Evolutionary conservation across 768 basidiomycete species (phyloP).

Genomic region (Tricholoma flavovirens): DNA sequence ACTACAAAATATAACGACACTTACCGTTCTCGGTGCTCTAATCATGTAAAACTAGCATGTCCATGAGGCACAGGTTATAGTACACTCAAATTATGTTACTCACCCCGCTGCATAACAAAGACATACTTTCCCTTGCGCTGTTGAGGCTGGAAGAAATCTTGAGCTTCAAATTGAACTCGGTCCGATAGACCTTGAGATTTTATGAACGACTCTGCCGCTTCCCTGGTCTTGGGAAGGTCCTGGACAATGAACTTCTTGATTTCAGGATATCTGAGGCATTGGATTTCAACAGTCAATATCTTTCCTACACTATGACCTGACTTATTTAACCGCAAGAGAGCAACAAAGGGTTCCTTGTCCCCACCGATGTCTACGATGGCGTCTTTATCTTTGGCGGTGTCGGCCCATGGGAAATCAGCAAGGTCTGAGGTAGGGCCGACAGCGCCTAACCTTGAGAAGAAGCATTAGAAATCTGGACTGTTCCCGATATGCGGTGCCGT

Average conservation of each 20-base stretch:
- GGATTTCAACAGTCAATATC: not conserved
- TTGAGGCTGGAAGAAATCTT: conserved; percentile 37
- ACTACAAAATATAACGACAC: not conserved
- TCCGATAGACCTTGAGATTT: conserved; percentile 26
- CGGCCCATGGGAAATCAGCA: conserved; percentile 34
- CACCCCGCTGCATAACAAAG: conserved; percentile 34
- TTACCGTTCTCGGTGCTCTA: conserved; percentile 31
- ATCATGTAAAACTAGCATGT: conserved; percentile 29
- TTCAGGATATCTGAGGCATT: conserved; percentile 24
- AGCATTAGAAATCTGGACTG: not conserved
- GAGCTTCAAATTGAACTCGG: conserved; percentile 31
- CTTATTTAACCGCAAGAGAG: conserved; percentile 31
- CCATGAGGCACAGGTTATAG: not conserved
- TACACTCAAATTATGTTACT: not conserved
- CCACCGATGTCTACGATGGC: conserved; percentile 37
- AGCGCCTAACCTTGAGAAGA: conserved; percentile 27
- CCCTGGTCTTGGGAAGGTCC: conserved; percentile 30
- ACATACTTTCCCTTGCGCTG: conserved; percentile 34
- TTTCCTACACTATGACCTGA: not conserved
- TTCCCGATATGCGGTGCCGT: too few species aligned
- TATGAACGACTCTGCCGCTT: conserved; percentile 29
- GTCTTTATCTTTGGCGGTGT: conserved; percentile 28
- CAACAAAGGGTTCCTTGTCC: conserved; percentile 35
- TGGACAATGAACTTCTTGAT: conserved; percentile 34
- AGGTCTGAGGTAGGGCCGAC: conserved; percentile 34